Base-by-base conservation (phyloP, 2,329 filamentous ascomycete species). In the Fusarium ambrosium region DNA sequence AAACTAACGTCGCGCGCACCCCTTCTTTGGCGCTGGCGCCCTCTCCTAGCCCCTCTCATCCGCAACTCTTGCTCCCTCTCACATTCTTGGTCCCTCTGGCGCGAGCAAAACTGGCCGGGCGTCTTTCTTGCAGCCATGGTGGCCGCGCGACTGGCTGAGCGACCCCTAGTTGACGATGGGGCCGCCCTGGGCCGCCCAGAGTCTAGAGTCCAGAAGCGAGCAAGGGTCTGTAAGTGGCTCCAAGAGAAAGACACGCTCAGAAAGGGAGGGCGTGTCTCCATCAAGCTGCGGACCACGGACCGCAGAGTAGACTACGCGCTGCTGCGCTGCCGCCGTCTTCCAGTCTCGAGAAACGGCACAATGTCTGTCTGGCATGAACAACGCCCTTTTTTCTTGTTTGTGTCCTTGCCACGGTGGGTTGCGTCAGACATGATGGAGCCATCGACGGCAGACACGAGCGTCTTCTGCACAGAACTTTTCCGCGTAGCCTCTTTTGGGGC, bases 251-350 rank as follows among this genome's bases (percentile, higher is more conserved):
- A 59, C 34, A 58, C n/a, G 36, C 29, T 22, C 29, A 34, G 20
- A 16, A 34, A 32, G 36, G n/a, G 37, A 60, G 66, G 63, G 72
- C 55, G 72, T 67, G 48, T 34, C n/a, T 62, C 37, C 62, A 74
- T 53, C 32, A 36, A n/a, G 27, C 39, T 62, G 71, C 71, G 71
- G 68, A 72, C 64, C 62, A 59, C 51, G 61, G 62, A 69, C 71
- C 68, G 53, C 66, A 66, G 39, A 55, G 24, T 51, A 66, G 41
- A 66, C 51, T 64, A 24, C 53, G 39, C 53, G 55, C 60, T 72
- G 58, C 59, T 72, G 59, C 68, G 62, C 64, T 74, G 62, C 72
- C 72, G 69, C 72, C 69, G 72, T 72, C 71, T 63, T 32, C 55
- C 61, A 72, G 71, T 43, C 58, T 70, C 48, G 61, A 69, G 58